Percentiles rank a stretch among this genome's conserved stretches.
Evolutionary conservation across 495 filamentous ascomycete genomes (phyloP).

Genomic region (Tuber calosporum): DNA sequence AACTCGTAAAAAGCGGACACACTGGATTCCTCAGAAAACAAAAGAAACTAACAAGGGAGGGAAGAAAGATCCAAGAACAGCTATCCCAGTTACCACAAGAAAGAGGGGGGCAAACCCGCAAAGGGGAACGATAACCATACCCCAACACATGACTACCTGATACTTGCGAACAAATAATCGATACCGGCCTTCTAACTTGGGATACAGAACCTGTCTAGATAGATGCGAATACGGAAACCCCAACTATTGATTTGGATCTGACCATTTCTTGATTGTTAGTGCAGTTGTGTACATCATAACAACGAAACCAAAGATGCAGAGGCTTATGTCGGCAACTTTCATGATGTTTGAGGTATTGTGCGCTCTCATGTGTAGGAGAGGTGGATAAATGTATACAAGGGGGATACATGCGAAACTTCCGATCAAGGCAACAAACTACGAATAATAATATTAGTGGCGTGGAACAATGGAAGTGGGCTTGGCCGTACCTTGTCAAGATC

Average conservation of each 20-base stretch:
- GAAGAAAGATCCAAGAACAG: neutral
- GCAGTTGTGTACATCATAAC: constrained; percentile 86
- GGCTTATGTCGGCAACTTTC: constrained; percentile 60
- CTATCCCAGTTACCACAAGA: neutral
- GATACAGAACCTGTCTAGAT: neutral
- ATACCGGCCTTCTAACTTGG: neutral
- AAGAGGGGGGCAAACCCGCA: neutral
- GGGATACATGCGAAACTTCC: constrained; percentile 98
- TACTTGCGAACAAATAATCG: neutral
- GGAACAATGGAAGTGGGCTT: neutral
- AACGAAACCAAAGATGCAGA: constrained; percentile 72
- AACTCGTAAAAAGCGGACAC: neutral
- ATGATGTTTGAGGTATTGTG: constrained; percentile 61
- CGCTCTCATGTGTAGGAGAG: constrained; percentile 76
- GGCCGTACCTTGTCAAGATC: constrained; percentile 67
- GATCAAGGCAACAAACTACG: constrained; percentile 74
- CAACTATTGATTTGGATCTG: constrained; percentile 31
- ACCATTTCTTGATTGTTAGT: constrained; percentile 77
- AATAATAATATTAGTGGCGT: neutral
- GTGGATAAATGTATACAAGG: constrained; percentile 94
- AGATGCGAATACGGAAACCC: neutral
- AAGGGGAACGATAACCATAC: neutral
- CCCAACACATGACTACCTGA: neutral
- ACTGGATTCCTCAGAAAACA: neutral
- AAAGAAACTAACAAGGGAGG: neutral